phyloP scores from a whole-genome alignment of 768 basidiomycete species.

The Xerocomellus chrysenteron region DNA sequence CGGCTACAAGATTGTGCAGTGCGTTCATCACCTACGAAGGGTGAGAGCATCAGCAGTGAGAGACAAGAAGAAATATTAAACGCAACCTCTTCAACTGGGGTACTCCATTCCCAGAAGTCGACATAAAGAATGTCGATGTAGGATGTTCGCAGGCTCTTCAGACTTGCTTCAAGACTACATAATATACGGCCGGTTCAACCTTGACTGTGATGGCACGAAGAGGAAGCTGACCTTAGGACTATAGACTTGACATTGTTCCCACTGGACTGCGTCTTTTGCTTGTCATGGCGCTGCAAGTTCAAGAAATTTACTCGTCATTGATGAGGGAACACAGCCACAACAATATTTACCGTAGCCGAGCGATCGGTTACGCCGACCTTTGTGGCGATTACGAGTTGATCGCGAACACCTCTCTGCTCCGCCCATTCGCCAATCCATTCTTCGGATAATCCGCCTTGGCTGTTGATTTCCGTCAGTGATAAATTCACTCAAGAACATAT shows the following conservation, averaged over 20 bases:
- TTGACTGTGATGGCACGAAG: too few species aligned
- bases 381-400: constrained; percentile 1
- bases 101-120: constrained; percentile 1
- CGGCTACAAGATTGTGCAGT: not conserved
- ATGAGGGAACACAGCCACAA: too few species aligned
- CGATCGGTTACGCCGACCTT: not conserved
- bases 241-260: not conserved
- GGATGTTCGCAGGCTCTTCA: not conserved
- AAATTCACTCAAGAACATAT: not conserved
- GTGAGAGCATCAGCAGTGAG: not conserved
- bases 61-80: not conserved
- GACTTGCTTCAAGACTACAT: not conserved
- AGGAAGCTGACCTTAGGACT: not conserved
- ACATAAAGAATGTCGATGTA: not conserved
- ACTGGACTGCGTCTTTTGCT: not conserved
- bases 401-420: not conserved
- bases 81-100: not conserved
- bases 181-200: not conserved
- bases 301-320: not conserved
- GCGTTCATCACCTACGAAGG: not conserved
- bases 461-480: not conserved
- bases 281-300: not conserved
- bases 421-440: not conserved
- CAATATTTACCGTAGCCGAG: too few species aligned
- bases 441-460: not conserved